Percentiles rank a stretch among this genome's conserved stretches.
phyloP scores from a whole-genome alignment of 2,329 filamentous ascomycete genomes.

The Fusarium vanettenii region DNA sequence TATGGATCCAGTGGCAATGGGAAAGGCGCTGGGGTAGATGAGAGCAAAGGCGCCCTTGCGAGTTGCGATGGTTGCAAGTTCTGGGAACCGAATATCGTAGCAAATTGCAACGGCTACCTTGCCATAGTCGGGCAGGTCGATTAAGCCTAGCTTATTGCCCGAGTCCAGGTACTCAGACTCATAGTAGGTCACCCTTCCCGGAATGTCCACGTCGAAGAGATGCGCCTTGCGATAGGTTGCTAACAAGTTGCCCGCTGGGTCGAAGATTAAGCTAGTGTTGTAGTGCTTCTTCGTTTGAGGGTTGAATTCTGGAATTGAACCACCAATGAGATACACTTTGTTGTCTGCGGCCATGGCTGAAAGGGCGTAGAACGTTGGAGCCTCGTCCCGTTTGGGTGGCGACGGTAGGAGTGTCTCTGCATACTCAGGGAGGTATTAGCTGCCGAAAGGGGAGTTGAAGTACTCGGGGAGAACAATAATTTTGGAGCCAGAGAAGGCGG shows the following conservation, averaged over 20 bases:
- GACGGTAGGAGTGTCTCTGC: slow-evolving; percentile 83
- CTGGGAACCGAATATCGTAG: slow-evolving; percentile 96
- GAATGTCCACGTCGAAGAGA: slow-evolving; percentile 96
- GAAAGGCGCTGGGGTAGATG: slow-evolving; percentile 94
- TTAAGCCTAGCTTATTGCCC: slow-evolving; percentile 83
- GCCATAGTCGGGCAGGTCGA: slow-evolving; percentile 90
- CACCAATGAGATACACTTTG: slow-evolving; percentile 83
- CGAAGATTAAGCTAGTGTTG: slow-evolving; percentile 89
- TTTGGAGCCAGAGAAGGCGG: slow-evolving; percentile 78
- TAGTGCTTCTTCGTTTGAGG: slow-evolving; percentile 72
- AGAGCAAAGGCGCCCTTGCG: slow-evolving; percentile 86
- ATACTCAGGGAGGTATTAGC: slow-evolving; percentile 86
- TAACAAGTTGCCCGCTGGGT: slow-evolving; percentile 79
- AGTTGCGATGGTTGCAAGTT: slow-evolving; percentile 90
- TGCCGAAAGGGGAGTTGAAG: slow-evolving; percentile 97
- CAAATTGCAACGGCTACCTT: slow-evolving; percentile 91
- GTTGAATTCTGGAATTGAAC: slow-evolving; percentile 87
- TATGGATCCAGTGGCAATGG: slow-evolving; percentile 87
- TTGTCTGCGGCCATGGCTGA: slow-evolving; percentile 82
- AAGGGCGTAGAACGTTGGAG: slow-evolving; percentile 86
- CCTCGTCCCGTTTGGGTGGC: slow-evolving; percentile 74
- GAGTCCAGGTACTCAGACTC: slow-evolving; percentile 91
- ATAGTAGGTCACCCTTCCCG: slow-evolving; percentile 88
- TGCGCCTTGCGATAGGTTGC: slow-evolving; percentile 91
- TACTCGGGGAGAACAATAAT: slow-evolving; percentile 95